These are phyloP conservation scores for Zalaria sp. DNA, from an alignment of 2,329 filamentous ascomycete genomes.

Conservation along the genomic window DNA sequence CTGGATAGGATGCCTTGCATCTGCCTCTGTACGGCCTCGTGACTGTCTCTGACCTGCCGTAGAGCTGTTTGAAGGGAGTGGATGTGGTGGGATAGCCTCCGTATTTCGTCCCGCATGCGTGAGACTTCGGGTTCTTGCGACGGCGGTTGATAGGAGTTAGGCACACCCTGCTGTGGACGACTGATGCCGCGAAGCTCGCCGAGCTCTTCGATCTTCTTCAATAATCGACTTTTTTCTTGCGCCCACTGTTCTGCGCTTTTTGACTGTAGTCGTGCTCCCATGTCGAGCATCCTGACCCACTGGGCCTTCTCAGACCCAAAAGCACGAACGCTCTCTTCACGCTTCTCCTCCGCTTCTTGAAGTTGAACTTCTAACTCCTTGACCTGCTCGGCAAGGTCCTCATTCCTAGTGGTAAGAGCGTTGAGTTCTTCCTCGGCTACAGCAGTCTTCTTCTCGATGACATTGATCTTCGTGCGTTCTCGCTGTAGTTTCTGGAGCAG, in stretches of 20 bases:
- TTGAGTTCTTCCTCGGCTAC: conserved; percentile 39
- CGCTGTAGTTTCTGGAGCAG: conserved; percentile 37
- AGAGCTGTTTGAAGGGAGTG: neutral
- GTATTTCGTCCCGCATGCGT: neutral
- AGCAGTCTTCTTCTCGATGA: conserved; percentile 36
- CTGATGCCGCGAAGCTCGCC: neutral
- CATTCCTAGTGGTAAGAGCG: conserved; percentile 35
- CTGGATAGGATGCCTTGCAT: neutral
- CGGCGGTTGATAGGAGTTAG: neutral
- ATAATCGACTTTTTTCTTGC: conserved; percentile 22
- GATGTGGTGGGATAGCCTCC: neutral
- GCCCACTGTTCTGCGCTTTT: conserved; percentile 29
- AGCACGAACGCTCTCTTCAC: conserved; percentile 31
- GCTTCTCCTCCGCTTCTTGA: conserved; percentile 32
- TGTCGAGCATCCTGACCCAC: conserved; percentile 37
- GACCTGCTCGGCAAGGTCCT: conserved; percentile 33
- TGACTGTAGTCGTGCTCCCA: conserved; percentile 31
- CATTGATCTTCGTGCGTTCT: conserved; percentile 33
- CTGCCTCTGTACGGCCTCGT: neutral
- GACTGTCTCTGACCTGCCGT: neutral
- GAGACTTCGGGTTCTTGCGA: neutral
- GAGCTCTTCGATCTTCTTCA: neutral
- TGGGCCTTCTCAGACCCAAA: conserved; percentile 30
- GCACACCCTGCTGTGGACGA: too few species aligned
- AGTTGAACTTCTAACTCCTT: conserved; percentile 33